Percentiles rank a stretch among this genome's conserved stretches.
Evolutionary conservation across 306 rosid genomes (phyloP).

Genomic region (Vachellia collinsii): DNA sequence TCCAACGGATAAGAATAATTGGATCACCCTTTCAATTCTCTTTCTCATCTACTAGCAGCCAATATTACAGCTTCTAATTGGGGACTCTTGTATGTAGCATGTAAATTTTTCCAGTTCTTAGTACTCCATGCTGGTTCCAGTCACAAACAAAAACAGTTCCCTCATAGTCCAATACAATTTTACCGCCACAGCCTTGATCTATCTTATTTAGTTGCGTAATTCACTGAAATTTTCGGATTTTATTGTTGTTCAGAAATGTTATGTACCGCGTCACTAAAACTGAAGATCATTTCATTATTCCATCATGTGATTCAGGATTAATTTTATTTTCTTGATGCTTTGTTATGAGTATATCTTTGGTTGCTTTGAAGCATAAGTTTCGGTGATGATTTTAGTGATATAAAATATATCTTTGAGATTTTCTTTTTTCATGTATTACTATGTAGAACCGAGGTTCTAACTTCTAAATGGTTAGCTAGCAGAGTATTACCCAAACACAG

Average conservation of each 20-base stretch:
- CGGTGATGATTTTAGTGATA: not conserved
- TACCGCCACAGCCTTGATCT: not conserved
- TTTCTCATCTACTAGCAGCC: slow-evolving; percentile 21
- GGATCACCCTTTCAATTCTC: not conserved
- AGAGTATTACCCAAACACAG: slow-evolving; percentile 7
- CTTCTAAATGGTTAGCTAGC: not conserved
- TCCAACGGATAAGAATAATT: slow-evolving; percentile 4
- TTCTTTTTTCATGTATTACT: not conserved
- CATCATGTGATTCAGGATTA: not conserved
- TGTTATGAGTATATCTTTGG: not conserved
- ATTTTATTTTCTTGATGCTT: not conserved
- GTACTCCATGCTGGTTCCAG: not conserved
- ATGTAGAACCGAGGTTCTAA: slow-evolving; percentile 7
- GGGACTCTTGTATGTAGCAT: not conserved
- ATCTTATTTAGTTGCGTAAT: not conserved
- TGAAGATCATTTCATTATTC: not conserved
- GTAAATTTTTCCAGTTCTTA: not conserved
- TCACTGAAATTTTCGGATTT: slow-evolving; percentile 7
- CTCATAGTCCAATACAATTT: not conserved
- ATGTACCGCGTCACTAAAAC: not conserved
- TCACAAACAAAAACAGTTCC: not conserved
- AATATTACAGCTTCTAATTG: not conserved
- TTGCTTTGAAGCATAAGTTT: not conserved
- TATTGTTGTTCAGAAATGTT: not conserved
- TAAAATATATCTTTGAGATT: not conserved